These are phyloP conservation scores for Amphibolis antarctica DNA, from an alignment of 106 monocot genomes.

Conservation along the genomic window DNA sequence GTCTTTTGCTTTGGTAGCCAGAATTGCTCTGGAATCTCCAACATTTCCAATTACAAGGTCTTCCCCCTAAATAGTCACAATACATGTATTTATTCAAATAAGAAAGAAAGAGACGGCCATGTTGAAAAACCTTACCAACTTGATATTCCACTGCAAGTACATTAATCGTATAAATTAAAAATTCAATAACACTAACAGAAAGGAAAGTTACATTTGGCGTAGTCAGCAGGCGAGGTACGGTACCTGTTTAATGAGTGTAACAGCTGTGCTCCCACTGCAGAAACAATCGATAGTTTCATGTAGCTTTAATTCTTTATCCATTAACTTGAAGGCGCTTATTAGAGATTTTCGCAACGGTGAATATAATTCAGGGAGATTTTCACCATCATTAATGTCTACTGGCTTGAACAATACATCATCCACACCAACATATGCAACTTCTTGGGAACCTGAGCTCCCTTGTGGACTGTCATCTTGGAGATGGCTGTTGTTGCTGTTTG, in stretches of 20 bases:
- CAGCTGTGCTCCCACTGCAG: constrained; percentile 91
- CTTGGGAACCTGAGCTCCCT: constrained; percentile 51
- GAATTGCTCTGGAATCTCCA: constrained; percentile 80
- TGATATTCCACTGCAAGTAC: neutral
- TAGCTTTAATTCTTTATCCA: constrained; percentile 84
- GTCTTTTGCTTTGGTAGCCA: constrained; percentile 60
- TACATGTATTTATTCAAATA: constrained; percentile 4
- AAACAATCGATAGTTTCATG: constrained; percentile 78
- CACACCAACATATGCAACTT: constrained; percentile 28
- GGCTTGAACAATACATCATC: constrained; percentile 34
- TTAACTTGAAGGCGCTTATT: constrained; percentile 73
- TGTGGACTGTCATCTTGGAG: constrained; percentile 17
- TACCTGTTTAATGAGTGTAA: constrained; percentile 82
- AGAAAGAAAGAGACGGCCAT: neutral
- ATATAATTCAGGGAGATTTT: constrained; percentile 58
- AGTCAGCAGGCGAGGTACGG: neutral
- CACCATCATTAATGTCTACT: constrained; percentile 18
- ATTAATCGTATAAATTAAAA: neutral
- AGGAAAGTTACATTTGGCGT: neutral
- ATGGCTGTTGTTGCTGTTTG: constrained; percentile 7
- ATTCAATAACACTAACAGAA: neutral
- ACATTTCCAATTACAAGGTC: constrained; percentile 88
- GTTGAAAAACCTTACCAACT: neutral
- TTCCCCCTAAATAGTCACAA: constrained; percentile 45
- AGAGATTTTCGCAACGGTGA: constrained; percentile 49